Conservation (phyloP, 495 filamentous ascomycete genomes). For the Annulohypoxylon maeteangense region DNA sequence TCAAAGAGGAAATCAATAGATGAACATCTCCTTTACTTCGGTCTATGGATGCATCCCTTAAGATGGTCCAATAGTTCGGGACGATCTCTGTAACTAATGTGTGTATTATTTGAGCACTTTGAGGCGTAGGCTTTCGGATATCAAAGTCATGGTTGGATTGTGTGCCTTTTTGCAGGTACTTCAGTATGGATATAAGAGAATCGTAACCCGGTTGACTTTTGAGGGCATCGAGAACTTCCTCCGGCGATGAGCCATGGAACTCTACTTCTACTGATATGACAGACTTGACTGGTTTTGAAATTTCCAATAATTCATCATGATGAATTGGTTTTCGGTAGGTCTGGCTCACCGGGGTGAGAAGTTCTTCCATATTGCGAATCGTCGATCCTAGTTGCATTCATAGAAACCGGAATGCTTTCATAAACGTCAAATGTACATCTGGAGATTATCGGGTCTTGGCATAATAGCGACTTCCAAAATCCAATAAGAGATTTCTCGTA, state of each 20-base stretch:
- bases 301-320: constrained; percentile 34
- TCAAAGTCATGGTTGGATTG: constrained; percentile 58
- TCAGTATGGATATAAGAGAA: constrained; percentile 62
- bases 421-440: constrained; percentile 7
- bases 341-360: constrained; percentile 62
- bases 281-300: constrained; percentile 27
- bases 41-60: constrained; percentile 58
- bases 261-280: neutral
- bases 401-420: neutral
- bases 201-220: constrained; percentile 71
- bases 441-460: constrained; percentile 1
- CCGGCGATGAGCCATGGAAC: constrained; percentile 54
- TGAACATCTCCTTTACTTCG: constrained; percentile 41
- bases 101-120: constrained; percentile 75
- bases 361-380: constrained; percentile 57
- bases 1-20: constrained; percentile 72
- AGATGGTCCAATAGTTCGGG: constrained; percentile 78
- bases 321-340: constrained; percentile 47
- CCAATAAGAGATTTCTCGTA: neutral
- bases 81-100: constrained; percentile 74
- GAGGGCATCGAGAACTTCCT: constrained; percentile 71
- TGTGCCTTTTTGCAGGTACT: constrained; percentile 60
- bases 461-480: neutral
- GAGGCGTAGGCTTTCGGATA: constrained; percentile 70
- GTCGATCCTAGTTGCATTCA: neutral